Base-by-base conservation (phyloP, 768 basidiomycete genomes). In the Amanita phalloides region DNA sequence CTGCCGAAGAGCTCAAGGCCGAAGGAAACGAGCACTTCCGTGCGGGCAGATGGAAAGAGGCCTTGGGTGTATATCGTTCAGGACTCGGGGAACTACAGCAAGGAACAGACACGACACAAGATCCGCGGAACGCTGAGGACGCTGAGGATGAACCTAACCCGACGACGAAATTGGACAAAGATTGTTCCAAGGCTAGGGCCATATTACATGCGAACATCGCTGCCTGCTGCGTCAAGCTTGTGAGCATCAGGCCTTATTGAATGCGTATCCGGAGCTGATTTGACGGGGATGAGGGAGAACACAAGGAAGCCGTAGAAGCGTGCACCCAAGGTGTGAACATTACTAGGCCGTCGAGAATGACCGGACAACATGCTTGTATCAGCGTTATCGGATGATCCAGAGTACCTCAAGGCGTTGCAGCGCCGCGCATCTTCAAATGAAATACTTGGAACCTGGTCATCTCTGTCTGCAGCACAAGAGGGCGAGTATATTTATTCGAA, bases 371-470 rank as follows among this genome's bases (percentile, higher is more conserved):
- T 39, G 41, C n/a, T 50, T 48, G 57, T 44, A 30, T 35, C 60
- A 93, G 92, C 93, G 23, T 72, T 99, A n/a, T 66, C 74, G 30
- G 89, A 97, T 59, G 88, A 96, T 59, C 86, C 92, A 9, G 63
- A 68, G 20, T 95, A 98, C 62, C 64, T 86, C 57, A 97, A 95
- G 66, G 94, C 86, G 0, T 70, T 96, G 5, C 89, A 91, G 61
- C 72, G 96, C 58, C 81, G 96, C n/a, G 93, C 93, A 10, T 61
- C 76, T 20, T 89, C 88, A 6, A 95, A 92, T 62, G 91, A 93
- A 55, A 69, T 73, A 39, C 68, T 98, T 25, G 72, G 74, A 54
- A 81, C 86, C 8, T 98, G 94, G 94, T 76, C 88, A 6, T 84
- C 88, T 6, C 73, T 98, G 7, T 74, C 79, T 6, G 72, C 83